Base-by-base conservation (phyloP, 1,284 basidiomycete species). In the Coniferiporia sulphurascens region DNA sequence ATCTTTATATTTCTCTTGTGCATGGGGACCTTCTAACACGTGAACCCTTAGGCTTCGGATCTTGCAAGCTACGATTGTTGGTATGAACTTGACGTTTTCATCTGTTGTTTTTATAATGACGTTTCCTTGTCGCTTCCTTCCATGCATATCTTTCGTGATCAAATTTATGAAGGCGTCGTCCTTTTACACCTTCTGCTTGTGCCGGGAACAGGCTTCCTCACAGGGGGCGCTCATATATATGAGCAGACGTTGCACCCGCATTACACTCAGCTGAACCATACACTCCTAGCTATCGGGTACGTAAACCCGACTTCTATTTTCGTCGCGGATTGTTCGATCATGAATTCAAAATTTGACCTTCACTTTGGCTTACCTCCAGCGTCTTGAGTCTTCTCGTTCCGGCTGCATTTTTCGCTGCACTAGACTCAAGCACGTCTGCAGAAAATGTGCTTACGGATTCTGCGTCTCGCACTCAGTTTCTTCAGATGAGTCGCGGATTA, bases 271-370 rank as follows among this genome's bases (percentile, higher is more conserved):
- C 72, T 88, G 3, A 88, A 88, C 63, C 84, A 86, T 58, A 79
- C 83, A 0, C 70, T 89, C n/a, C 74, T 88, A 7, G 82, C 79
- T 0, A 75, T 88, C 62, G 86, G 86, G 85, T 85, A 59, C 10
- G 75, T 64, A 36, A 35, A 32, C 27, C 49, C 15, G 17, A n/a
- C 10, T 41, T 4, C 48, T 12, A 7, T 2, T 35, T 53, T 21
- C n/a, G 21, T 54, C 41, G 35, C 27, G 27, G 27, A 27, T 27
- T 5, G 5, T 27, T n/a, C n/a, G 27, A 27, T 27, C 27, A 27
- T 27, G 5, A 27, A 5, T 27, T 27, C 27, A 27, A 5, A 27
- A 27, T 3, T 27, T 53, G 17, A 48, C 34, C 43, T 15, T 55
- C 22, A 36, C 10, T 49, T 49, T 22, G 52, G 13, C 22, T 51